Evolutionary conservation across 2,329 filamentous ascomycete species (phyloP).

Genomic region (Penicillium sp.): DNA sequence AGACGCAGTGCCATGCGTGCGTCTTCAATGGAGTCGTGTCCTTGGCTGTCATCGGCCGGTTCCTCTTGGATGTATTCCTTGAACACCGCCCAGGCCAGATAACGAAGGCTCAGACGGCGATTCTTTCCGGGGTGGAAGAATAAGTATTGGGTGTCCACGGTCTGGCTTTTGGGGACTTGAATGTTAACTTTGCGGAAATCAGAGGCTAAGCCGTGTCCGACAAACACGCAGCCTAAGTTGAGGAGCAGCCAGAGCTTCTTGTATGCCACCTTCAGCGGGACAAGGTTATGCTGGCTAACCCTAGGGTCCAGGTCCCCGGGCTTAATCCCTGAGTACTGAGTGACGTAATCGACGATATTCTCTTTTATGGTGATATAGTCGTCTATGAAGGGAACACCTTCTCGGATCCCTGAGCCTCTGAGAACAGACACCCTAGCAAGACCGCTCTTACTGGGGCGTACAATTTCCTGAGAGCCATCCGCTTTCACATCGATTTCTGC

Average conservation of each 20-base stretch:
- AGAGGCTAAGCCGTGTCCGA: constrained; percentile 85
- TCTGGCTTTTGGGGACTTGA: constrained; percentile 77
- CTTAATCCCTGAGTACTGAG: constrained; percentile 84
- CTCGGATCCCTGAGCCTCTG: constrained; percentile 64
- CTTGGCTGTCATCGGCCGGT: constrained; percentile 42
- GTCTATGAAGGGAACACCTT: constrained; percentile 85
- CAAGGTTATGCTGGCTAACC: constrained; percentile 69
- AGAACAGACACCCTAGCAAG: constrained; percentile 85
- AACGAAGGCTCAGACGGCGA: constrained; percentile 81
- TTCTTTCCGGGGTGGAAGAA: constrained; percentile 75
- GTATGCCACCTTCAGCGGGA: constrained; percentile 83
- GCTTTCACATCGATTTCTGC: constrained; percentile 95
- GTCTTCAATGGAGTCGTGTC: constrained; percentile 91
- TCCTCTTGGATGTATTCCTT: constrained; percentile 90
- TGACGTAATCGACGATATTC: constrained; percentile 88
- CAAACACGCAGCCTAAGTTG: constrained; percentile 85
- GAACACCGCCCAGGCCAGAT: constrained; percentile 81
- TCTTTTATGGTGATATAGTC: constrained; percentile 92
- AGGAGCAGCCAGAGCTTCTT: constrained; percentile 98
- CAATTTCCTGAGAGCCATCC: constrained; percentile 82
- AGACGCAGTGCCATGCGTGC: constrained; percentile 81
- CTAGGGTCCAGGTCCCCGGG: constrained; percentile 73
- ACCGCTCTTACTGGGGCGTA: constrained; percentile 80
- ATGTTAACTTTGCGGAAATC: constrained; percentile 99
- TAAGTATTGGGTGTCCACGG: constrained; percentile 86